Base-by-base conservation (phyloP, 2,329 filamentous ascomycete species). In the Cercospora zeae-maydis region DNA sequence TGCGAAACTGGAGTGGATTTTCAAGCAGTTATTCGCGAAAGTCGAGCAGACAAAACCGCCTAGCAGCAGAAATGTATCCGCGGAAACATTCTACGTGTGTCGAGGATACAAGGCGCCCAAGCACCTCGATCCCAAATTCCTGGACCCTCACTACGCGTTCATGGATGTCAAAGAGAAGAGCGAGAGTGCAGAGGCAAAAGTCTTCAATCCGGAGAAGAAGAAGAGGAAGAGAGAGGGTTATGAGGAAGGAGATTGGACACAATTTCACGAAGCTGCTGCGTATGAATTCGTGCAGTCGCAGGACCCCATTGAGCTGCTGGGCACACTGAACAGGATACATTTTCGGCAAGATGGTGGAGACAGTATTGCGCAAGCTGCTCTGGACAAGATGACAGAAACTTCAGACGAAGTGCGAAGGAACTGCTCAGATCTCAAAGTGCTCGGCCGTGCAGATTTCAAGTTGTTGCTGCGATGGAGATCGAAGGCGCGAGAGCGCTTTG, bases 71-170 rank as follows among this genome's bases (percentile, higher is more conserved):
- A 97, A 96, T 73, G 93, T 99, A 58, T 97, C 92, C 7, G 95
- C 95, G 68, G 95, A 99, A 81, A 98, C 98, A 42, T 99, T 99
- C 81, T 93, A 98, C 67, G 95, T 99, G 34, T 98, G 93, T 78
- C 87, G 89, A 69, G 95, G 93, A 19, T 99, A 87, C 82, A 98
- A 97, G 79, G 93, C 93, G 0, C 95, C 95, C 3, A 98, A 97
- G 79, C 85, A 87, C 67, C 86, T 99, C 63, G 95, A 99, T 73
- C 92, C 93, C 9, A 91, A 91, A 69, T 96, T 99, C 75, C 82
- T 99, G 58, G 95, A 99, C 73, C 87, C 95, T 5, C 87, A 87
- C 68, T 86, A 90, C 62, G 95, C 98, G 31, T 99, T 99, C 73
- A 93, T 93, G 33, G 95, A 99, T 76, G 81, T 97, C n/a, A 82